These are phyloP conservation scores for Xylariaceae sp. DNA, from an alignment of 2,329 filamentous ascomycete species.

Conservation along the genomic window DNA sequence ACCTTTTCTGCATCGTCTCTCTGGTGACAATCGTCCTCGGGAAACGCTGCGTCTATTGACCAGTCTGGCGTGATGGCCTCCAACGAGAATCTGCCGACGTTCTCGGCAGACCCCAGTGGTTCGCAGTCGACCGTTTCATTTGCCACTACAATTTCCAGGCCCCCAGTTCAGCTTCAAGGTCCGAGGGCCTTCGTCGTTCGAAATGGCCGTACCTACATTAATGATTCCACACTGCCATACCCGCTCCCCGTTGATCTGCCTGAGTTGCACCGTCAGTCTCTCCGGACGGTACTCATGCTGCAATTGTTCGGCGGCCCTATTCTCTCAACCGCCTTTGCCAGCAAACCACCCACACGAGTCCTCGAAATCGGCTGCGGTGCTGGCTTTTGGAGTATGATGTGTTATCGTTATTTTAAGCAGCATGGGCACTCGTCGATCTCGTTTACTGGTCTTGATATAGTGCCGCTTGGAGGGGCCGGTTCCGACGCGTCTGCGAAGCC, in stretches of 20 bases:
- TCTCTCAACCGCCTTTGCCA: conserved; percentile 62
- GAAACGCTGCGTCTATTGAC: conserved; percentile 34
- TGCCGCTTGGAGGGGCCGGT: conserved; percentile 54
- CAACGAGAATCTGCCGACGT: conserved; percentile 36
- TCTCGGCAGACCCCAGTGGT: conserved; percentile 39
- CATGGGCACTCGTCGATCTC: conserved; percentile 63
- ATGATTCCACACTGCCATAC: conserved; percentile 66
- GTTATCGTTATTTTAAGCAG: conserved; percentile 70
- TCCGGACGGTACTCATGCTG: conserved; percentile 75
- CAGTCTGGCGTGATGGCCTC: conserved; percentile 45
- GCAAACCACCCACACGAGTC: conserved; percentile 67
- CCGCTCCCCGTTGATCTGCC: conserved; percentile 83
- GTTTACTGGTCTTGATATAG: conserved; percentile 80
- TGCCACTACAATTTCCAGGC: conserved; percentile 24
- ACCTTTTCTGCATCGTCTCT: conserved; percentile 37
- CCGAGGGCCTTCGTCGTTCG: conserved; percentile 60
- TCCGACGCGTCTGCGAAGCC: conserved; percentile 44
- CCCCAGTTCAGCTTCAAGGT: conserved; percentile 16
- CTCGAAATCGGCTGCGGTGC: conserved; percentile 85
- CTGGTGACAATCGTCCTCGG: conserved; percentile 44
- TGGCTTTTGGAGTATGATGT: conserved; percentile 85
- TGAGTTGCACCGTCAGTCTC: conserved; percentile 80
- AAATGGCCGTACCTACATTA: conserved; percentile 77
- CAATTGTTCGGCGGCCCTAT: conserved; percentile 76
- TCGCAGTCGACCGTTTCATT: conserved; percentile 29